These are phyloP conservation scores for Trichoderma polysporum DNA, from an alignment of 2,329 filamentous ascomycete species.

Conservation along the genomic window DNA sequence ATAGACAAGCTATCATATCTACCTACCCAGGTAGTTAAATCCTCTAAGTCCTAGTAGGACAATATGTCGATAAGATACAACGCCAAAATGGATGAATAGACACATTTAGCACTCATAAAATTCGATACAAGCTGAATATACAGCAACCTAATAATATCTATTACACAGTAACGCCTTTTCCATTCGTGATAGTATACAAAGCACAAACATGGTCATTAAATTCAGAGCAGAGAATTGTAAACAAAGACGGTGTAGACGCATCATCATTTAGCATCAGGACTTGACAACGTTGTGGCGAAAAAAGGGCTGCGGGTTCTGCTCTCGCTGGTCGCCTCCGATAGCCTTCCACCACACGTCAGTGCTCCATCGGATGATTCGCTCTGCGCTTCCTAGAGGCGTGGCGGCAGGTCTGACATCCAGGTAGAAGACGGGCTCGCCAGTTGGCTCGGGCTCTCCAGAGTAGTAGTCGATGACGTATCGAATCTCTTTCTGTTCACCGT, in stretches of 20 bases:
- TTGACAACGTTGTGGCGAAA: constrained; percentile 31
- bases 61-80: too few species aligned
- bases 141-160: not conserved
- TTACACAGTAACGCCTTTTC: constrained; percentile 15
- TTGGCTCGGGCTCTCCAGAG: constrained; percentile 68
- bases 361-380: constrained; percentile 84
- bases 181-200: constrained; percentile 27
- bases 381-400: constrained; percentile 74
- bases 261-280: constrained; percentile 21
- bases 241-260: constrained; percentile 7
- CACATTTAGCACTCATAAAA: not conserved
- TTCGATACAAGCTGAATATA: not conserved
- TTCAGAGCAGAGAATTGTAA: constrained; percentile 18
- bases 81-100: not conserved
- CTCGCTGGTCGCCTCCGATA: constrained; percentile 66
- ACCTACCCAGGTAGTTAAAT: too few species aligned
- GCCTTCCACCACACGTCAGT: constrained; percentile 94
- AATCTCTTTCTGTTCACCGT: constrained; percentile 71
- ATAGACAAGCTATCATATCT: too few species aligned
- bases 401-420: constrained; percentile 91
- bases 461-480: constrained; percentile 99
- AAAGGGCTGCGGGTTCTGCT: constrained; percentile 41
- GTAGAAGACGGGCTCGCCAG: constrained; percentile 91
- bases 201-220: constrained; percentile 27
- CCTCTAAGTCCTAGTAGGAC: too few species aligned